phyloP scores from a whole-genome alignment of 1,284 basidiomycete genomes.

The Ustilago vetiveriae region DNA sequence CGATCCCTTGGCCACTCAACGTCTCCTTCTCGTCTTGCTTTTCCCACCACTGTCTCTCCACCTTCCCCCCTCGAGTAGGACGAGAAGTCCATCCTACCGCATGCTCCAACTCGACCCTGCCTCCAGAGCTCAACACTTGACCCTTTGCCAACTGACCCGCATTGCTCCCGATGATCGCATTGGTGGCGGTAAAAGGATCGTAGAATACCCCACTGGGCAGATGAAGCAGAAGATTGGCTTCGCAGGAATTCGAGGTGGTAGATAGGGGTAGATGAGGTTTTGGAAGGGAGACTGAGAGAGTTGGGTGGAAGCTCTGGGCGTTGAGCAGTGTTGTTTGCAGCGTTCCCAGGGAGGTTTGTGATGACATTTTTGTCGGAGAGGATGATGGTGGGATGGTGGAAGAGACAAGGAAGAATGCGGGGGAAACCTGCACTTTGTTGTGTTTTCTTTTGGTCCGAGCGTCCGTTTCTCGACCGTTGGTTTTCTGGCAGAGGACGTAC shows the following conservation, averaged over 20 bases:
- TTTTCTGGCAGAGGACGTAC: no score
- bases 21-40: neutral
- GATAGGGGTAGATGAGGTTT: neutral
- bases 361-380: neutral
- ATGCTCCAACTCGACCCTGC: constrained; percentile 14
- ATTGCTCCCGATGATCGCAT: neutral
- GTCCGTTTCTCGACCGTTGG: no score
- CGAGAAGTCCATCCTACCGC: constrained; percentile 16
- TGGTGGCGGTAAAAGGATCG: constrained; percentile 26
- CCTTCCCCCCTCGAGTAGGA: neutral
- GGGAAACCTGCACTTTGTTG: no score
- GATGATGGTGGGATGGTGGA: neutral
- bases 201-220: constrained; percentile 30
- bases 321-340: constrained; percentile 1
- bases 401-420: no score
- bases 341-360: neutral
- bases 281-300: constrained; percentile 3
- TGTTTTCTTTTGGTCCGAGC: no score
- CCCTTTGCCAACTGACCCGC: neutral
- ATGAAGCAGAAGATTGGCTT: constrained; percentile 18
- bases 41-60: constrained; percentile 10
- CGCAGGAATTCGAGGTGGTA: neutral
- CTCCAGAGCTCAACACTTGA: neutral
- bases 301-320: constrained; percentile 18
- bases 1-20: neutral